Evolutionary conservation across 2,329 filamentous ascomycete species (phyloP).

Genomic region (Pseudogymnoascus sp.): DNA sequence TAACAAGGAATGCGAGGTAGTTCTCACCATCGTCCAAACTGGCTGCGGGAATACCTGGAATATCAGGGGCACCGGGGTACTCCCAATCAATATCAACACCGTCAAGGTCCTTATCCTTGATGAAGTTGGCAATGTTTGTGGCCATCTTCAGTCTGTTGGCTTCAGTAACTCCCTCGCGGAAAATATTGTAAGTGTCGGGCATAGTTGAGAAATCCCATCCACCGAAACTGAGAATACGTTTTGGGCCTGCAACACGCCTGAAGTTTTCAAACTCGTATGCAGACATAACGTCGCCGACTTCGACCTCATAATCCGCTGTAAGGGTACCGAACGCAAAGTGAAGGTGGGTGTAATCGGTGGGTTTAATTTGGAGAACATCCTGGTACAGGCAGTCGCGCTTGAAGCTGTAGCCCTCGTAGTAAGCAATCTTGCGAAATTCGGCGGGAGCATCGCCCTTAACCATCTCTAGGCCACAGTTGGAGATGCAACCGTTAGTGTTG

Average conservation of each 20-base stretch:
- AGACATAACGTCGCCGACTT: conserved; percentile 13
- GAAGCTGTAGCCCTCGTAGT: conserved; percentile 30
- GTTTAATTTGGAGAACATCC: conserved; percentile 17
- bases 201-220: conserved; percentile 39
- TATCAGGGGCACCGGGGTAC: conserved; percentile 31
- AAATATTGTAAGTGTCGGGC: conserved; percentile 31
- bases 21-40: conserved; percentile 26
- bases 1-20: conserved; percentile 24
- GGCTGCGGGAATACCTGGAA: conserved; percentile 31
- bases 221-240: conserved; percentile 38
- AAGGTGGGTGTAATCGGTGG: conserved; percentile 25
- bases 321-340: conserved; percentile 33
- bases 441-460: conserved; percentile 17
- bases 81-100: conserved; percentile 36
- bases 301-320: no score
- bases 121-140: conserved; percentile 29
- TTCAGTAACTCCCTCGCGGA: conserved; percentile 30
- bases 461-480: conserved; percentile 35
- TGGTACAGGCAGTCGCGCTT: conserved; percentile 27
- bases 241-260: conserved; percentile 13
- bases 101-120: conserved; percentile 29
- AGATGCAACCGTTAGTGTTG: conserved; percentile 33
- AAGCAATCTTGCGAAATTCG: conserved; percentile 24
- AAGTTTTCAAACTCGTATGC: no score
- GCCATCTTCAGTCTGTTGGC: conserved; percentile 31